Percentiles rank a stretch among this genome's conserved stretches.
phyloP scores from a whole-genome alignment of 495 filamentous ascomycete species.

The Hyaloscypha finlandica region DNA sequence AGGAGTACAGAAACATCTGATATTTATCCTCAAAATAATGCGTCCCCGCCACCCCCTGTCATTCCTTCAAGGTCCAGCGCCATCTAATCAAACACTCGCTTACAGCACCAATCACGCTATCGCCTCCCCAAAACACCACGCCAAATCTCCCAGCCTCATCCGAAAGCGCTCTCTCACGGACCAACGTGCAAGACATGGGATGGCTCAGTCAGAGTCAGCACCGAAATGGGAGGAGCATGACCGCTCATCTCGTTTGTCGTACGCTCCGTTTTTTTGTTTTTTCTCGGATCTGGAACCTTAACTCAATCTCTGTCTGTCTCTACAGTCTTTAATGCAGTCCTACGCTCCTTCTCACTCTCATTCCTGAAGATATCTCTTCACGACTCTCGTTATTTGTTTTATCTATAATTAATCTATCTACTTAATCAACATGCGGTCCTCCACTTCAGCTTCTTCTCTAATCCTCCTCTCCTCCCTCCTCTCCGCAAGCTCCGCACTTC shows the following conservation, averaged over 20 bases:
- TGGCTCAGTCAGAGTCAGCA: too few relatives aligned
- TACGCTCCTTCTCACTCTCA: background rate
- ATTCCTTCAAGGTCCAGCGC: background rate
- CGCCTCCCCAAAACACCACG: background rate
- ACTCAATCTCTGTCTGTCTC: background rate
- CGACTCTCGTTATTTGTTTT: background rate
- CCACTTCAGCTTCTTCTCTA: background rate
- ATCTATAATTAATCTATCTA: background rate
- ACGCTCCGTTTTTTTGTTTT: background rate
- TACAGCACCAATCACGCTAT: background rate
- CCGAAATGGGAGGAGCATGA: background rate
- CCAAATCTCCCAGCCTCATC: background rate
- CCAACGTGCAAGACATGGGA: background rate
- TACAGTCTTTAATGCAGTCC: background rate
- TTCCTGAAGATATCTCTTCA: background rate
- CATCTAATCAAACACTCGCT: background rate
- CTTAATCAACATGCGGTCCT: background rate
- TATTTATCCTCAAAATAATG: background rate
- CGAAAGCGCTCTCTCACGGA: background rate
- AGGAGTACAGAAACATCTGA: too few relatives aligned
- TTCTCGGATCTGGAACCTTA: background rate
- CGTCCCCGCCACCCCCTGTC: background rate
- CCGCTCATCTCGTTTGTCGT: background rate
- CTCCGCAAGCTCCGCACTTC: background rate
- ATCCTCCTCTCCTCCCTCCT: background rate